Conservation (phyloP, 2,329 filamentous ascomycete species). For the Pseudogymnoascus sp. region DNA sequence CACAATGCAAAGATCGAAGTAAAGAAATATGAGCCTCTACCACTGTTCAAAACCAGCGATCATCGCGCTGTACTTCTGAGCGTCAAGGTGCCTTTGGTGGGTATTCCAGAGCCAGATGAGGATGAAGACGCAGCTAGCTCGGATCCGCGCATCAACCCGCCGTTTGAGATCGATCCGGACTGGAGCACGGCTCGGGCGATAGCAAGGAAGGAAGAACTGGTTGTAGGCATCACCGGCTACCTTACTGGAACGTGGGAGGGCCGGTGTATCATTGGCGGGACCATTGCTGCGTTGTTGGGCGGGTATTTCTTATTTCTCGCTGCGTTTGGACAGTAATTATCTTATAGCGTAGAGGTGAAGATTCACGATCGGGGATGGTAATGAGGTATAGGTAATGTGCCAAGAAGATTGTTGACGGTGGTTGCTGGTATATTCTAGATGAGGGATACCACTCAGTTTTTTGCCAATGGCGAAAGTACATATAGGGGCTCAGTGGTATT, state of each 20-base stretch:
- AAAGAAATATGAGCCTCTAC: conserved; percentile 64
- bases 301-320: conserved; percentile 23
- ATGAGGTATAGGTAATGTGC: background rate
- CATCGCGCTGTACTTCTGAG: conserved; percentile 78
- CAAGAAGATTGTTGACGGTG: background rate
- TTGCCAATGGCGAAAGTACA: conserved; percentile 1
- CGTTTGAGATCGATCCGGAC: conserved; percentile 49
- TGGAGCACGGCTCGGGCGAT: conserved; percentile 47
- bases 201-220: conserved; percentile 51
- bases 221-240: conserved; percentile 49
- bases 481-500: background rate
- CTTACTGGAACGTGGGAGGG: conserved; percentile 29
- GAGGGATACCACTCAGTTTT: background rate
- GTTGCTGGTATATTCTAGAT: background rate
- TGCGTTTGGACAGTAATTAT: conserved; percentile 13
- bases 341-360: background rate
- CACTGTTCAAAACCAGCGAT: conserved; percentile 75
- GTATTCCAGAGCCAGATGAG: conserved; percentile 30
- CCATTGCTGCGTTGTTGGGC: conserved; percentile 24
- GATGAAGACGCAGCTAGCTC: conserved; percentile 23
- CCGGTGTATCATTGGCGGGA: conserved; percentile 23
- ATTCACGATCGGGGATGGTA: background rate
- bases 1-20: conserved; percentile 45
- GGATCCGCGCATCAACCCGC: conserved; percentile 39
- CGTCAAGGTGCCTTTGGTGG: conserved; percentile 53